A percentile compares a stretch with the other conserved stretches of the same genome.
These are phyloP conservation scores for Hansfordia pulvinata DNA, from an alignment of 2,329 filamentous ascomycete species.

Conservation along the genomic window DNA sequence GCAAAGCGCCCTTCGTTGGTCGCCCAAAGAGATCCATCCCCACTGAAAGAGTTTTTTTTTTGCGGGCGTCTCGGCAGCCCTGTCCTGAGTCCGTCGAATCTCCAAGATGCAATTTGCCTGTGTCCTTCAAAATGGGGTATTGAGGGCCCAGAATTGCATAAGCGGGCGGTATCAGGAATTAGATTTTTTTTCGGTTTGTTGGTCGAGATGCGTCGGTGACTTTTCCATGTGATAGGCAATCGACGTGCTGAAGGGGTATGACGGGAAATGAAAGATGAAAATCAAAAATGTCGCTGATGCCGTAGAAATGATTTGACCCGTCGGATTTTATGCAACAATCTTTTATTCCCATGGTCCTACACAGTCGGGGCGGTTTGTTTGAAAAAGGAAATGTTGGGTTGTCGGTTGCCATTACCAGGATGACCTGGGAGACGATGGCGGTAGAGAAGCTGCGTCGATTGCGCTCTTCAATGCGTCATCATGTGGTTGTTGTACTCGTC, in stretches of 20 bases:
- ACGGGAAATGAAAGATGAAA: slow-evolving; percentile 17
- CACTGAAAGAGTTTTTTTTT: slow-evolving; percentile 1
- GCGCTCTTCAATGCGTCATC: slow-evolving; percentile 12
- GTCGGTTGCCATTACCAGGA: slow-evolving; percentile 5
- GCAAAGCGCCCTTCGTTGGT: too few species aligned
- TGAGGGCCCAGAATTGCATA: too few species aligned
- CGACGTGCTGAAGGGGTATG: slow-evolving; percentile 19
- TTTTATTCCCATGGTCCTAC: slow-evolving; percentile 27
- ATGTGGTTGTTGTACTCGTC: slow-evolving; percentile 21
- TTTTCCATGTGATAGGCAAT: slow-evolving; percentile 10
- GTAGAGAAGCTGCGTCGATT: too few species aligned
- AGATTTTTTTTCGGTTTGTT: slow-evolving; percentile 17
- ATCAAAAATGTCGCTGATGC: slow-evolving; percentile 31
- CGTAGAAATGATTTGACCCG: slow-evolving; percentile 28
- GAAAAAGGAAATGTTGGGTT: slow-evolving; percentile 5
- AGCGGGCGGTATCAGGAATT: too few species aligned
- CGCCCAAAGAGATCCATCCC: background rate
- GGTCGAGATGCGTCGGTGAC: slow-evolving; percentile 14
- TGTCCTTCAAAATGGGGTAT: too few species aligned
- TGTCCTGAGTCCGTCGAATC: too few species aligned
- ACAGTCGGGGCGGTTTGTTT: slow-evolving; percentile 17
- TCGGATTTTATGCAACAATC: slow-evolving; percentile 29
- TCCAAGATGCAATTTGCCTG: too few species aligned
- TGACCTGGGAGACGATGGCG: slow-evolving; percentile 8
- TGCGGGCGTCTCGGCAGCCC: too few species aligned